Base-by-base conservation (phyloP, 164 flowering plant species). In the Stephania cephalantha region DNA sequence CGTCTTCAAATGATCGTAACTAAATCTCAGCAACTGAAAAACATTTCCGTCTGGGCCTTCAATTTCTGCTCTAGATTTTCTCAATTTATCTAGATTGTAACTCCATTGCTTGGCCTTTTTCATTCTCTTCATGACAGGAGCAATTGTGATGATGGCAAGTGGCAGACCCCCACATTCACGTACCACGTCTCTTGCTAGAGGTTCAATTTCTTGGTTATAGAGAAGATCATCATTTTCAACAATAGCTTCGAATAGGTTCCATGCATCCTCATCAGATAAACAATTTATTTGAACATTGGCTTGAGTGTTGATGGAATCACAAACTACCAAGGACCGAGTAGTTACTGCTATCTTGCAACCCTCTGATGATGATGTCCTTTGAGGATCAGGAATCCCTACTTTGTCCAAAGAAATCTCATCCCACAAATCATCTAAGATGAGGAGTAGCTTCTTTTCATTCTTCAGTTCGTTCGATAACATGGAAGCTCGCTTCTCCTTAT, bases 391-490 rank as follows among this genome's bases (percentile, higher is more conserved):
- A 22, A 82, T 77, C 20, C 84, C 84, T 46, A 82, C 70, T 17
- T 77, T 65, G 22, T 78, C 75, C 10, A 78, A 30, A 18, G 69
- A 69, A 75, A 82, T 71, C 30, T 46, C 12, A 1, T 70, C 35
- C 82, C 85, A 82, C 72, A 82, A 50, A 68, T 82, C 85, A 74
- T 82, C 82, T 18, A 82, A 64, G 17, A 82, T 67, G 44, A 82
- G 73, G 46, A 82, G 58, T 70, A 76, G 72, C 4, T 44, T 76
- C 46, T 73, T 72, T 69, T 61, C 72, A 53, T 70, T 71, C 75
- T 7, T 46, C 45, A 79, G 72, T 15, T 53, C 70, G 29, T 50
- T 63, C 22, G 48, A 79, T 35, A 82, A 13, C 35, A 48, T 52
- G 29, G 73, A 75, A 45, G 80, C 75, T 63, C 63, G 74, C 7